phyloP scores from a whole-genome alignment of 495 filamentous ascomycete species.

The Terfezia claveryi region DNA sequence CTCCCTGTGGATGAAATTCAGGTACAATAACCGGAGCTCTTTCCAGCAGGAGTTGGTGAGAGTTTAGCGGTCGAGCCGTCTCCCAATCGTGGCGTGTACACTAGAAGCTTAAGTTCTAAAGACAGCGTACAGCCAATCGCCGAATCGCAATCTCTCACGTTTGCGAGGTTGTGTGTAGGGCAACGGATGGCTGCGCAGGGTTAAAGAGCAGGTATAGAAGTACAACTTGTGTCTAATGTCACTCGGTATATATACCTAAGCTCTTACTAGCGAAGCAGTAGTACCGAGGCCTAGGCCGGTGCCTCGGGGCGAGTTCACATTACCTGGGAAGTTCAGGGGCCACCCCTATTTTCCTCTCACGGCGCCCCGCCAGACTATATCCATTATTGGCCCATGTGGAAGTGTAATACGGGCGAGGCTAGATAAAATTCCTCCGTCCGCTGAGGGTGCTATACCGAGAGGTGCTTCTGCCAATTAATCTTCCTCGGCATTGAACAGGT shows the following conservation, averaged over 20 bases:
- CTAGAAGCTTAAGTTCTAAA: no score
- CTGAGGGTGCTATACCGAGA: no score
- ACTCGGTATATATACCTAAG: not conserved
- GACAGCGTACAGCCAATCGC: not conserved
- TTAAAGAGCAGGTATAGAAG: not conserved
- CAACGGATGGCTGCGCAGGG: not conserved
- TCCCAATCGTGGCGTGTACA: not conserved
- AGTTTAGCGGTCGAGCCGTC: not conserved
- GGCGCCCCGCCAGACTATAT: no score
- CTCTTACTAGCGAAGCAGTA: not conserved
- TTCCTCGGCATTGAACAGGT: no score
- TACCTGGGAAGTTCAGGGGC: no score
- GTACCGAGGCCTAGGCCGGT: not conserved
- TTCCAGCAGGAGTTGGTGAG: not conserved
- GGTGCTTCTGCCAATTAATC: no score
- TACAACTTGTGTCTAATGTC: not conserved
- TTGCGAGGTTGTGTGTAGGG: not conserved
- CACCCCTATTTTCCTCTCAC: no score
- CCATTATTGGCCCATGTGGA: no score
- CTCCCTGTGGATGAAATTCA: not conserved
- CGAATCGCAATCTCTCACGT: not conserved
- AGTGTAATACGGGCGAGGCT: no score
- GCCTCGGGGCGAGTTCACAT: no score
- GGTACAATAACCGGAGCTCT: not conserved
- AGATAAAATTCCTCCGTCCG: no score